Evolutionary conservation across 1,139 yeast genomes (phyloP).

Genomic region (Candida freyschussii): DNA sequence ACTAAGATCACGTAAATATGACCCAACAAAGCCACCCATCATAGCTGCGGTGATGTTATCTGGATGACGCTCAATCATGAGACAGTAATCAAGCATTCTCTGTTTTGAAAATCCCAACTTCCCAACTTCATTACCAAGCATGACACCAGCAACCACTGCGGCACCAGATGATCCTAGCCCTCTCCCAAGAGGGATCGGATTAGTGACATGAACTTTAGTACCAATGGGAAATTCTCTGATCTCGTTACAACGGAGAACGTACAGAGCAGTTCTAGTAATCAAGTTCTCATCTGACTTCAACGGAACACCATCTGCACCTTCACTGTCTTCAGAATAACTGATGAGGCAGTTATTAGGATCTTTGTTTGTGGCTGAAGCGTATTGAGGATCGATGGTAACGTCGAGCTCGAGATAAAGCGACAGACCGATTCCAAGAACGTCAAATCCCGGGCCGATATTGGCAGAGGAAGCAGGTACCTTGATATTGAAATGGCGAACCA

Average conservation of each 20-base stretch:
- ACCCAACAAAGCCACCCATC: slow-evolving; percentile 98
- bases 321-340: slow-evolving; percentile 63
- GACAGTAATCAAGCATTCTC: slow-evolving; percentile 87
- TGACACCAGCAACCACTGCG: slow-evolving; percentile 96
- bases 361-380: slow-evolving; percentile 39
- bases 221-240: slow-evolving; percentile 74
- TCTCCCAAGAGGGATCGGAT: slow-evolving; percentile 94
- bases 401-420: slow-evolving; percentile 64
- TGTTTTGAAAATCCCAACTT: slow-evolving; percentile 65
- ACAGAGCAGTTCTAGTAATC: slow-evolving; percentile 88
- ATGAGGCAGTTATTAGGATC: slow-evolving; percentile 70
- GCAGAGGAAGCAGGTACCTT: slow-evolving; percentile 97
- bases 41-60: slow-evolving; percentile 98
- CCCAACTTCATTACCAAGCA: slow-evolving; percentile 83
- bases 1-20: slow-evolving; percentile 76
- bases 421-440: slow-evolving; percentile 89
- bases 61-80: slow-evolving; percentile 97
- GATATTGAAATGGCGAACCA: slow-evolving; percentile 46
- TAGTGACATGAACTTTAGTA: slow-evolving; percentile 73
- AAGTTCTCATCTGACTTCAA: slow-evolving; percentile 70
- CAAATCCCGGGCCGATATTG: slow-evolving; percentile 97
- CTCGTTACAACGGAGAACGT: slow-evolving; percentile 79
- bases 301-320: slow-evolving; percentile 78
- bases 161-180: slow-evolving; percentile 99
- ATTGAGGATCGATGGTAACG: slow-evolving; percentile 55